Evolutionary conservation across 208 protist genomes (phyloP), one percentile per base, ranked within the genome.

Genomic region (Acanthamoeba triangularis): DNA sequence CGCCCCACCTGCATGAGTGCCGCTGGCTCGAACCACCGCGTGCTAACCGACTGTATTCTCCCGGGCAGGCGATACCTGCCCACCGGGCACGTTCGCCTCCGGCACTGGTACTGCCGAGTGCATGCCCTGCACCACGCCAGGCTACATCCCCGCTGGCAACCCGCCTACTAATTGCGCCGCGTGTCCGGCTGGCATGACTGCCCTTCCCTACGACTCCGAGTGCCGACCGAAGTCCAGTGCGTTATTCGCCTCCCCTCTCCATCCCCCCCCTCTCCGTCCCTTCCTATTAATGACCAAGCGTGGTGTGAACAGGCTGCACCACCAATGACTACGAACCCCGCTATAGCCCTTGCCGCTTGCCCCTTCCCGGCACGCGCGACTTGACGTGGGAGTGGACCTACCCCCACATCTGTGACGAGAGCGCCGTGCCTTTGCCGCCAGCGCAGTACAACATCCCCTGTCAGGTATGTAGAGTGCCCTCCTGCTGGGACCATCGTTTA

Each of bases 171-270:
- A 69, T 33, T 93, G 87, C 25, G 65, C 87, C 5, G 6, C 25
- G 18, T 93, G 87, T 49, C 61, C 87, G 0, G 5, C 14, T 20
- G 87, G 65, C 30, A 44, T 28, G 37, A 78, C 65, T 20, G 87
- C 87, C 18, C 87, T 93, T 93, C 87, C 87, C n/a, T 93, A 78
- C 59, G 87, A 93, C 33, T 93, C 63, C 44, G 44, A 52, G 87
- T 93, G 87, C 28, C 87, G 87, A 56, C 0, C 87, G 6, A 93
- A 93, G 47, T 59, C 6, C 25, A 93, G 87, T 93, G n/a, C 87
- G 59, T 74, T 25, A 23, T 35, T 63, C 7, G 13, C 80, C 44
- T 33, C 41, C 44, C 44, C 87, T 10, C 41, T 47, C 23, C 47
- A 7, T 23, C 52, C 28, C 80, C 6, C 44, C 33, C 0, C 37